A percentile compares a stretch with the other conserved stretches of the same genome.
Conservation (phyloP, 2,329 filamentous ascomycete species). For the Aspergillus amoenus region DNA sequence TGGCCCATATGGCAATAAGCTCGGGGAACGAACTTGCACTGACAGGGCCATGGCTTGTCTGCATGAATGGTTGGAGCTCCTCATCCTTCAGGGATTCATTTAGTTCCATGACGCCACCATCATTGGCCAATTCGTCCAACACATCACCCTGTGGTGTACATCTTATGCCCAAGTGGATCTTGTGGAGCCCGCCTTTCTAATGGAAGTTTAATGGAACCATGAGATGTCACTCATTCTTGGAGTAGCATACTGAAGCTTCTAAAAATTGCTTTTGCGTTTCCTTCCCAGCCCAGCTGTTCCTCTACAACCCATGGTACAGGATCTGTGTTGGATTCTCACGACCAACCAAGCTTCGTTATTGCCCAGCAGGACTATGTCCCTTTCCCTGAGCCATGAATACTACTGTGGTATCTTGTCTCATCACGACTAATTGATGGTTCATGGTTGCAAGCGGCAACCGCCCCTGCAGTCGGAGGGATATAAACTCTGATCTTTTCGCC, state of each 20-base stretch:
- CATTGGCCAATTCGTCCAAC: neutral
- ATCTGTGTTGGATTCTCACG: conserved; percentile 3
- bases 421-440: conserved; percentile 17
- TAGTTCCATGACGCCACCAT: conserved; percentile 19
- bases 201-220: conserved; percentile 29
- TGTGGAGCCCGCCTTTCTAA: conserved; percentile 16
- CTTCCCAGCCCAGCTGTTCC: conserved; percentile 16
- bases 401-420: conserved; percentile 26
- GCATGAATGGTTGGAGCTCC: neutral
- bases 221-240: conserved; percentile 27
- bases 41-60: neutral
- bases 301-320: conserved; percentile 20
- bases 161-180: conserved; percentile 11
- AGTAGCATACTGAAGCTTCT: neutral
- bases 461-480: conserved; percentile 19
- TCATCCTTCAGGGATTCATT: neutral
- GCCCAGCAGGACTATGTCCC: conserved; percentile 6
- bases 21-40: neutral
- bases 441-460: conserved; percentile 15
- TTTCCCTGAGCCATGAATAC: conserved; percentile 23
- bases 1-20: neutral
- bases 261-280: conserved; percentile 7
- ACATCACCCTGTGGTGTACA: neutral
- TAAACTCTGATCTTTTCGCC: conserved; percentile 23
- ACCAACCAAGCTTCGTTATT: conserved; percentile 14